Base-by-base conservation (phyloP, 2,329 filamentous ascomycete species). In the Colletotrichum spinosum region DNA sequence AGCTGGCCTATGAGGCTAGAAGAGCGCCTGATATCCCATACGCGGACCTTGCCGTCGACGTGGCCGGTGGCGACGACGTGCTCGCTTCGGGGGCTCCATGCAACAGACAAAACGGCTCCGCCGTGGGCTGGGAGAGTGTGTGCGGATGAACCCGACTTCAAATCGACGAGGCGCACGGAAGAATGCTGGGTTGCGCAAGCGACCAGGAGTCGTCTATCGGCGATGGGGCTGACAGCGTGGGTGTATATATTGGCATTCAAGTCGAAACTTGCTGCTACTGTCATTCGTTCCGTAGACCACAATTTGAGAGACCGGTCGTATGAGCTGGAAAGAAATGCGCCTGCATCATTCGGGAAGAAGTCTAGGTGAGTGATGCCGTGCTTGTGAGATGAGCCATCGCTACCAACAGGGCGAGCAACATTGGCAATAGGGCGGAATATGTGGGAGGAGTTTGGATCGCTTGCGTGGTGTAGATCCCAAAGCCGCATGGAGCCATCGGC, bases 151-250 rank as follows among this genome's bases (percentile, higher is more conserved):
- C 93, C 93, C 1, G 94, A 94, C 56, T 92, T 91, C 39, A 97
- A 83, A 74, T 98, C 95, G 6, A 97, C 88, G 7, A 98, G 86
- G 13, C 94, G 89, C 12, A 97, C 91, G 34, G 92, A 86, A 7
- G 93, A 92, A 74, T 96, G 90, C 69, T 97, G 93, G 0, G 94
- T 97, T 1, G 92, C 94, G 72, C 93, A 96, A 9, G 95, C 94
- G 9, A 97, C 92, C 4, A 97, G 85, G 0, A 97, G 83, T 72
- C 94, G 85, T 25, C 25, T 25, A 56, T 87, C 80, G 60, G 93
- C 86, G 63, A 94, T 80, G 46, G 90, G 86, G 1, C 94, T 97
- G 34, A 92, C 84, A 0, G 92, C 88, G 75, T 97, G 94, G 1
- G 91, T 89, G 77, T 93, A 93, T 52, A 93, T 83, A 38, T 90